Evolutionary conservation across 371 early-diverging fungal species (phyloP), one percentile per base, ranked within the genome.

Genomic region (Mortierella sp.): DNA sequence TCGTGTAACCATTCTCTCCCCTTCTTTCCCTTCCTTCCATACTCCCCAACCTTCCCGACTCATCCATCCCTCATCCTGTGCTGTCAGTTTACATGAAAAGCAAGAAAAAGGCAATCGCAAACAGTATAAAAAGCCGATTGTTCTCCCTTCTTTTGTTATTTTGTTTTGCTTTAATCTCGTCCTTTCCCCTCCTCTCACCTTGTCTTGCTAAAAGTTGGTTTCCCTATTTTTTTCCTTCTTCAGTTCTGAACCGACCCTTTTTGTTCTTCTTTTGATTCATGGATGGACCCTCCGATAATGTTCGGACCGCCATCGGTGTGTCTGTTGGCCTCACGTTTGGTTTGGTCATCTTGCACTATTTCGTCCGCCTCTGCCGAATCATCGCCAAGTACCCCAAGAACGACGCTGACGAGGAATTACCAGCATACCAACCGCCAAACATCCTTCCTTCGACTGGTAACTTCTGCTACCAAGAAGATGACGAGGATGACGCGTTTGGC

Each of bases 241-340:
- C 59, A 57, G 28, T 6, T 28, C 59, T 16, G 34, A 5, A 31
- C 34, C 34, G 16, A 59, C 4, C 28, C 34, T 6, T 59, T 31
- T 5, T 59, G 48, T 46, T 46, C 48, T 46, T 46, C 5, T 59
- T 31, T 59, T 59, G 59, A 31, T 31, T 6, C 59, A 59, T 59
- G 59, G 31, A 31, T 31, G 59, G 14, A 59, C 34, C 59, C 16
- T 59, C 59, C 5, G 34, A 59, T 31, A 59, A 13, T 31, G 26
- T 59, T 59, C 28, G 59, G 59, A 59, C 59, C 5, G 59, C 31
- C 14, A 31, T 59, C 34, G 59, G 28, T 14, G 31, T 31, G 16
- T 59, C 31, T 59, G 59, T 31, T 31, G 59, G 59, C 59, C 59
- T 59, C 16, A 59, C 31, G 34, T 59, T 31, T 59, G 59, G 59